phyloP scores from a whole-genome alignment of 192 early-diverging fungal species.

The Coemansia sp. region DNA sequence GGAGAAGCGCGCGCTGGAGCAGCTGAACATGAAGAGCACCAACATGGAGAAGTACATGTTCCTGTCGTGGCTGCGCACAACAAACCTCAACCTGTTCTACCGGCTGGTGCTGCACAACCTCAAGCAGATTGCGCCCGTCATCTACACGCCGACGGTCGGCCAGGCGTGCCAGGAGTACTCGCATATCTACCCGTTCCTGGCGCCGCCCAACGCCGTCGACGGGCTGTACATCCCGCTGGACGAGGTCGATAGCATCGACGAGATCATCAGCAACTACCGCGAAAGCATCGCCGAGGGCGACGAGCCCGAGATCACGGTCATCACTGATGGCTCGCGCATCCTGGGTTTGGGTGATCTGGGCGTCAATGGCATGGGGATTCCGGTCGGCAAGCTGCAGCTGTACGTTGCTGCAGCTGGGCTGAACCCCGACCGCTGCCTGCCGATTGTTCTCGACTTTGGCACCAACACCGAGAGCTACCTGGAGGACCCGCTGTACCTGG shows the following conservation, averaged over 20 bases:
- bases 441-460: slow-evolving; percentile 89
- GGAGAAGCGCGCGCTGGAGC: slow-evolving; percentile 66
- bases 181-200: slow-evolving; percentile 78
- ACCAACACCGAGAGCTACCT: slow-evolving; percentile 79
- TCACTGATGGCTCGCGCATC: slow-evolving; percentile 91
- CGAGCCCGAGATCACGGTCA: slow-evolving; percentile 82
- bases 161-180: slow-evolving; percentile 83
- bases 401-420: slow-evolving; percentile 84
- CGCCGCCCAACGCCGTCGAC: slow-evolving; percentile 67
- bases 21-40: slow-evolving; percentile 64
- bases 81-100: slow-evolving; percentile 82
- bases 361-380: slow-evolving; percentile 93
- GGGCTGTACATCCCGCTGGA: slow-evolving; percentile 83
- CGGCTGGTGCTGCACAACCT: slow-evolving; percentile 71
- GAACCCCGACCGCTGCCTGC: slow-evolving; percentile 78
- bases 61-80: slow-evolving; percentile 73
- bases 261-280: slow-evolving; percentile 77
- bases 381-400: slow-evolving; percentile 90
- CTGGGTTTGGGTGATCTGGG: slow-evolving; percentile 92
- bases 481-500: slow-evolving; percentile 86
- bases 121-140: slow-evolving; percentile 70
- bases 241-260: slow-evolving; percentile 68
- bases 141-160: slow-evolving; percentile 81
- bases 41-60: slow-evolving; percentile 82
- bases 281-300: slow-evolving; percentile 57